phyloP scores from a whole-genome alignment of 495 filamentous ascomycete genomes.

The Aspergillus hancockii region DNA sequence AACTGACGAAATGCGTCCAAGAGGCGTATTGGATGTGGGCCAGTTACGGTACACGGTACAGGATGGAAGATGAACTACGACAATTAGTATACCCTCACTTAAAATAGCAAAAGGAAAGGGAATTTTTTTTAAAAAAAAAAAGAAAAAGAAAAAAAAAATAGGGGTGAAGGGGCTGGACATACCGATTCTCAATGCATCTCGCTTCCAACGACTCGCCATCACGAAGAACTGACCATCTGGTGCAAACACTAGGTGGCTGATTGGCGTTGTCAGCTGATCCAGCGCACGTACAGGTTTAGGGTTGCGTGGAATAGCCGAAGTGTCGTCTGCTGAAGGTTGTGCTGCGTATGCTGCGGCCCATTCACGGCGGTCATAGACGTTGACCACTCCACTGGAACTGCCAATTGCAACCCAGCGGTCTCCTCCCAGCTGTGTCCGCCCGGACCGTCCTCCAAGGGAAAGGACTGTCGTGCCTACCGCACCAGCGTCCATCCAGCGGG shows the following conservation, averaged over 20 bases:
- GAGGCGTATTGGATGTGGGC: slow-evolving; percentile 86
- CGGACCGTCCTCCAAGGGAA: slow-evolving; percentile 68
- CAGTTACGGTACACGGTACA: slow-evolving; percentile 96
- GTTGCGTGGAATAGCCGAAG: slow-evolving; percentile 54
- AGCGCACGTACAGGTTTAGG: slow-evolving; percentile 71
- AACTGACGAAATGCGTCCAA: slow-evolving; percentile 80
- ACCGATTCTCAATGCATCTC: slow-evolving; percentile 78
- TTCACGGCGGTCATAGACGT: slow-evolving; percentile 82
- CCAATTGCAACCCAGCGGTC: slow-evolving; percentile 89
- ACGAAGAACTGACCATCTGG: slow-evolving; percentile 86
- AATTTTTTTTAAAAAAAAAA: too few species aligned
- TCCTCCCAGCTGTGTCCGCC: slow-evolving; percentile 62
- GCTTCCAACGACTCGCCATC: slow-evolving; percentile 81
- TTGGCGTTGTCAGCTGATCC: slow-evolving; percentile 84
- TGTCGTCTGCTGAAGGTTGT: slow-evolving; percentile 27
- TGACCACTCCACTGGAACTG: slow-evolving; percentile 80
- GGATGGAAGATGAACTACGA: slow-evolving; percentile 77
- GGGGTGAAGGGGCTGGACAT: slow-evolving; percentile 20
- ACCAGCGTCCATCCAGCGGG: slow-evolving; percentile 88
- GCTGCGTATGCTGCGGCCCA: slow-evolving; percentile 47
- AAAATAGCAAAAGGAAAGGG: not conserved
- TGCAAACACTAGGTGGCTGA: slow-evolving; percentile 74
- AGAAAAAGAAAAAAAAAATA: too few species aligned
- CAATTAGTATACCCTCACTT: slow-evolving; percentile 11
- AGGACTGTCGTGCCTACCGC: slow-evolving; percentile 82